These are phyloP conservation scores for Chlorella sp. DNA, from an alignment of 139 green algal genomes.

Conservation along the genomic window DNA sequence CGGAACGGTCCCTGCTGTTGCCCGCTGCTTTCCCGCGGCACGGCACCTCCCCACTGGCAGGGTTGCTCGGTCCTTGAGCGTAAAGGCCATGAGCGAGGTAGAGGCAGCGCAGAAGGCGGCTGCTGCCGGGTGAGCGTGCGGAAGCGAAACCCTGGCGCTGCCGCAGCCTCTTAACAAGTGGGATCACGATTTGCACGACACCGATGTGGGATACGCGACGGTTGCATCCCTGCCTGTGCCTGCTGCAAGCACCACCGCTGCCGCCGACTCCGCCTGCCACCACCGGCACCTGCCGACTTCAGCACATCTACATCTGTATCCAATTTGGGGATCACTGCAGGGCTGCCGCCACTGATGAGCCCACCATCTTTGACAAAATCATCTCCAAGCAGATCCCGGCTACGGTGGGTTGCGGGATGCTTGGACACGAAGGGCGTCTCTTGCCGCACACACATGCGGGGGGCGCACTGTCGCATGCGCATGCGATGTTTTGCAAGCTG, in stretches of 20 bases:
- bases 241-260: neutral
- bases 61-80: neutral
- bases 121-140: neutral
- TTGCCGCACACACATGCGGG: neutral
- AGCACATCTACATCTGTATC: neutral
- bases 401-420: neutral
- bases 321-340: conserved; percentile 4
- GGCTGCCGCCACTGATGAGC: conserved; percentile 45
- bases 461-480: no score
- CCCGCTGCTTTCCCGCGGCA: neutral
- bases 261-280: neutral
- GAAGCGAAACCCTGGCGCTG: no score
- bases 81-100: conserved; percentile 24
- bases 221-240: neutral
- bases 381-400: conserved; percentile 88
- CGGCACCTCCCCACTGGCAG: neutral
- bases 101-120: conserved; percentile 23
- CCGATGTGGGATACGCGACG: neutral
- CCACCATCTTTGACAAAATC: conserved; percentile 98
- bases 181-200: neutral
- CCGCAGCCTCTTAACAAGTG: no score
- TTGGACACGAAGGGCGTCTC: neutral
- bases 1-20: neutral
- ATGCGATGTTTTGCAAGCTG: neutral
- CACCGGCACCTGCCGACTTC: no score